Base-by-base conservation (phyloP, 768 basidiomycete genomes). In the Phaffia tasmanica region DNA sequence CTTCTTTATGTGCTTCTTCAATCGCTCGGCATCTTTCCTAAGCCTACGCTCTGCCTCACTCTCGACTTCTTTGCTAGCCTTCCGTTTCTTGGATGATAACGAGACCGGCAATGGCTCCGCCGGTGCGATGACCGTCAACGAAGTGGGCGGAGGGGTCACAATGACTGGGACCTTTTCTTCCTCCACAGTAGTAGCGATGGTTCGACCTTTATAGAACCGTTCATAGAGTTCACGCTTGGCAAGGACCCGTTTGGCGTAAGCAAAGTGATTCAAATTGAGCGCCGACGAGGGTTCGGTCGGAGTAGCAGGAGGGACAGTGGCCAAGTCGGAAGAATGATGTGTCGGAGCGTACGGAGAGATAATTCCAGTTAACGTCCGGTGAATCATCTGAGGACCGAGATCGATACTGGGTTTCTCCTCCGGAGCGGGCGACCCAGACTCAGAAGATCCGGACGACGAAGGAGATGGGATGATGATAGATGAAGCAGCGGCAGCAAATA, bases 401-500 rank as follows among this genome's bases (percentile, higher is more conserved):
- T 72, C 62, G 23, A 50, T 72, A 62, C 23, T 50, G 35, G 23
- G 51, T 11, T 46, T 21, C 5, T 23, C 47, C 25, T 55, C 50
- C 23, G 65, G 23, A 46, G 61, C 65, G 57, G 58, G 25, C 9
- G 59, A 47, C 30, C 49, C 54, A 29, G 55, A 69, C 30, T 42
- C 70, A 57, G 67, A 51, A 70, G 72, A 72, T 72, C 74, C 79
- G 54, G 77, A 76, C n/a, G 80, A 81, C 21, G 64, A 86, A 73
- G 73, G 84, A 85, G 73, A 63, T 4, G 74, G 67, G 51, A 93
- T 81, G 65, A 85, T 83, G 62, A 97, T 89, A 32, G 88, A 83
- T 70, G 85, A 86, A 0, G 91, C 85, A 23, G 91, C 89, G 18
- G 86, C 84, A 1, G 85, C 78, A 75, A 88, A 95, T 62, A 94